Evolutionary conservation across 177 flowering plant genomes (phyloP), one percentile per base, ranked within the genome.

Genomic region (Vitis hybrid): DNA sequence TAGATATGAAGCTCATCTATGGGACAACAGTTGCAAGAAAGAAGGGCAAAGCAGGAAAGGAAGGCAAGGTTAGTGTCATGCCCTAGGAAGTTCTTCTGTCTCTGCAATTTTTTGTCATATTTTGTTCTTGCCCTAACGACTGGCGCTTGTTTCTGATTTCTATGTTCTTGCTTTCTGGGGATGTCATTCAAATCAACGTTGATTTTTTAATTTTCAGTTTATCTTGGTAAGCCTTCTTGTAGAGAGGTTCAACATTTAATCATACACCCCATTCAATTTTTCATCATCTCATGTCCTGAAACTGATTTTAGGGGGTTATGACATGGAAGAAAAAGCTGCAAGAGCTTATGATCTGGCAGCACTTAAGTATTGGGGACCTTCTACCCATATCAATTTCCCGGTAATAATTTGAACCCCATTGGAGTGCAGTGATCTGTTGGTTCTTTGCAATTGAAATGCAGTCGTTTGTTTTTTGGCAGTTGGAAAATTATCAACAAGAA

Each of bases 1-100:
- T 51, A 83, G 96, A 79, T 90, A 89, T 78, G 96, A 90, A 85
- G 96, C 96, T 16, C 96, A 90, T 87, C 76, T 90, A 13, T 91
- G 97, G 97, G 97, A 91, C 80, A 91, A 90, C 53, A 91, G 93
- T 74, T 87, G 91, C 86, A 91, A 88, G 83, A 91, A 85, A 68
- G 97, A 91, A 80, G 97, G 97, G 0, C 94, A 91, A 70, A 89
- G 83, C 61, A 84, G 97, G 76, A 91, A 91, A 77, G 97, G 97
- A 68, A 89, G 94, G 67, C 97, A 91, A 89, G 97, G 97, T 89
- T 51, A 65, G 85, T 53, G 11, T 69, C 48, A 33, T 9, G 10
- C 39, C 55, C 60, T 16, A 63, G 51, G 56, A n/a, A 62, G 13
- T 62, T 66, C 20, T 10, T 56, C 55, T 7, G 48, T 55, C 26